Conservation (phyloP, 2,329 filamentous ascomycete species). For the Massarina eburnea region DNA sequence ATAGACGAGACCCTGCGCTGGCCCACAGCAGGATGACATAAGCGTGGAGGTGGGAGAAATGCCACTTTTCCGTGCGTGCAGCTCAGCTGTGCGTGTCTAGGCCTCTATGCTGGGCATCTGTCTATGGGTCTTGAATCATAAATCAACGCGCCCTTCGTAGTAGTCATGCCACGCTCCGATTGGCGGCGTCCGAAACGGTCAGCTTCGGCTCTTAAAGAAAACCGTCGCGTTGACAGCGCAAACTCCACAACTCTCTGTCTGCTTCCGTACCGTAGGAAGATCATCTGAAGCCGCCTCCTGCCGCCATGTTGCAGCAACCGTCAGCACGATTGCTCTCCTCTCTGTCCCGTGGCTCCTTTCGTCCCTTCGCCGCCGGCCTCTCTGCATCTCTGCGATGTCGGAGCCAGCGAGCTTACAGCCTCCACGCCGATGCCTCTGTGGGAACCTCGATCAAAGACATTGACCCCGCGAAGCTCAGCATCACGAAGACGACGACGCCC, state of each 20-base stretch:
- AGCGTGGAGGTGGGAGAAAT: not conserved
- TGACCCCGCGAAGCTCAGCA: slow-evolving; percentile 73
- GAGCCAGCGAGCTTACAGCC: slow-evolving; percentile 50
- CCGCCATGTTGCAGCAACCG: slow-evolving; percentile 42
- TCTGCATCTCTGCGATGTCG: slow-evolving; percentile 48
- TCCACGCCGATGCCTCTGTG: slow-evolving; percentile 50
- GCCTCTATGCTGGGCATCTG: not conserved
- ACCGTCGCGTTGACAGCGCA: slow-evolving; percentile 13
- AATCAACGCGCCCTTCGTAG: not conserved
- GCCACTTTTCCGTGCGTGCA: not conserved
- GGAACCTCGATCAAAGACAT: slow-evolving; percentile 64
- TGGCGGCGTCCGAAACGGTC: slow-evolving; percentile 22
- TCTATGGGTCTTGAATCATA: not conserved
- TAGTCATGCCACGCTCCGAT: slow-evolving; percentile 13
- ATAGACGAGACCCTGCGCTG: not conserved
- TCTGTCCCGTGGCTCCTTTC: slow-evolving; percentile 28
- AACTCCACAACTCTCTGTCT: slow-evolving; percentile 15
- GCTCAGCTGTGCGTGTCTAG: not conserved
- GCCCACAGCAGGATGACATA: not conserved
- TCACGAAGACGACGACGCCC: slow-evolving; percentile 74
- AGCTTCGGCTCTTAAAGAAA: slow-evolving; percentile 31
- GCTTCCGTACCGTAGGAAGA: slow-evolving; percentile 2
- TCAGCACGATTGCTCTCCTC: slow-evolving; percentile 38
- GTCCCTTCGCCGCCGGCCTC: slow-evolving; percentile 37
- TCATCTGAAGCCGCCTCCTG: slow-evolving; percentile 6